Evolutionary conservation across 2,329 filamentous ascomycete species (phyloP).

Genomic region (Parafenestella ontariensis): DNA sequence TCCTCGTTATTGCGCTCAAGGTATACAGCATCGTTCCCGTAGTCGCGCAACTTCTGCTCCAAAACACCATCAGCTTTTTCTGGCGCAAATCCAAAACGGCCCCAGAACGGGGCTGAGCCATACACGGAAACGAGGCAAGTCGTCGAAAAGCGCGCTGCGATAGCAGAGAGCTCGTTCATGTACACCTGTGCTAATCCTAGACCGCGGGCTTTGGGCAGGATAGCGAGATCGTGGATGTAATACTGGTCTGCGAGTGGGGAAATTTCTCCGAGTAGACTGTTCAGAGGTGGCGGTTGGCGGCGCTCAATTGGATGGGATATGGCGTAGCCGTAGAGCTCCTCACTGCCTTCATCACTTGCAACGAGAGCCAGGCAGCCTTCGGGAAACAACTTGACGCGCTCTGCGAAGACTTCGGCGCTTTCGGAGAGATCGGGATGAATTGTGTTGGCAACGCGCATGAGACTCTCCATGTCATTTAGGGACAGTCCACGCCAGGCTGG

Average conservation of each 20-base stretch:
- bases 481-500: conserved; percentile 12
- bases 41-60: conserved; percentile 13
- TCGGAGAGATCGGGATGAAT: conserved; percentile 26
- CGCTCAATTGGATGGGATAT: conserved; percentile 24
- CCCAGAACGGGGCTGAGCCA: conserved; percentile 20
- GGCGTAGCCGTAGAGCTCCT: conserved; percentile 17
- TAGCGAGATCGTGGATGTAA: conserved; percentile 28
- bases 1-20: conserved; percentile 22
- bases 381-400: conserved; percentile 20
- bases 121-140: conserved; percentile 22
- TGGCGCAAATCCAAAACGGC: conserved; percentile 17
- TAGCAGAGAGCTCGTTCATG: conserved; percentile 2
- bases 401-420: conserved; percentile 20
- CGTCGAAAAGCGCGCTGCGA: conserved; percentile 9
- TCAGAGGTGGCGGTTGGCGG: conserved; percentile 16
- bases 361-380: conserved; percentile 20
- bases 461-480: conserved; percentile 1
- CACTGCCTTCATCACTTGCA: not conserved
- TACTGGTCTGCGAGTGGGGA: conserved; percentile 18
- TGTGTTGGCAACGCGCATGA: conserved; percentile 11
- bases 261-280: conserved; percentile 13
- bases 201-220: conserved; percentile 17
- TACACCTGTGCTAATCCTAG: conserved; percentile 7
- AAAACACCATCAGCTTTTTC: conserved; percentile 5
- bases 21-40: conserved; percentile 21